Evolutionary conservation across 495 filamentous ascomycete species (phyloP), one percentile per base, ranked within the genome.

Genomic region (Xylaria acuta): DNA sequence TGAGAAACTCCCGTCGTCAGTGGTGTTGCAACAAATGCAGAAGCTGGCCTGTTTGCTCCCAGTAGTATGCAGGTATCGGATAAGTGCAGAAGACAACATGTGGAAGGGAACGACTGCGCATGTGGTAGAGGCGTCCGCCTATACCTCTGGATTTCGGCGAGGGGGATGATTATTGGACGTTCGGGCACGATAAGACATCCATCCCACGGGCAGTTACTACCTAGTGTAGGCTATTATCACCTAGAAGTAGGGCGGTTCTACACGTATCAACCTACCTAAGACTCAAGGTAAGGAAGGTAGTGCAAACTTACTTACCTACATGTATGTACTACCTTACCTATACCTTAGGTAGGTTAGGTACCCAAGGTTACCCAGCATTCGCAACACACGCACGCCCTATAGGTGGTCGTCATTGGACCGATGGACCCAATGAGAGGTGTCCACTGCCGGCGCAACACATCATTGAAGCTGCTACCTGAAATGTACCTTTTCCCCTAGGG

Each of bases 401-500:
- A n/a, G 51, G 65, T 51, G 49, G 49, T 69, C 58, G 25, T 70
- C 68, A 70, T 62, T 70, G 47, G 47, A 25, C 47, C 47, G 59
- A 36, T 60, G 58, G 58, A 60, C 7, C 32, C 58, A 60, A 66
- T 66, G 51, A 27, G 62, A 30, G 53, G 43, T 25, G 16, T 25
- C 25, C 32, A 30, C 22, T 51, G 60, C 69, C 62, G 53, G 67
- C 60, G 38, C 65, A 53, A 70, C 67, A 63, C 73, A 72, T 71
- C 73, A 72, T 71, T 64, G 45, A 41, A n/a, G 41, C 68, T 71
- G 72, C 62, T 71, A 74, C 72, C 70, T 72, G 63, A 72, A 72
- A 72, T 72, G 18, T 27, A 54, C 51, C 6, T 54, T 18, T n/a
- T 18, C 16, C 43, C 5, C 20, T n/a, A 16, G 41, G 41, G 20